phyloP scores from a whole-genome alignment of 2,329 filamentous ascomycete species.

The Akanthomyces lecanii region DNA sequence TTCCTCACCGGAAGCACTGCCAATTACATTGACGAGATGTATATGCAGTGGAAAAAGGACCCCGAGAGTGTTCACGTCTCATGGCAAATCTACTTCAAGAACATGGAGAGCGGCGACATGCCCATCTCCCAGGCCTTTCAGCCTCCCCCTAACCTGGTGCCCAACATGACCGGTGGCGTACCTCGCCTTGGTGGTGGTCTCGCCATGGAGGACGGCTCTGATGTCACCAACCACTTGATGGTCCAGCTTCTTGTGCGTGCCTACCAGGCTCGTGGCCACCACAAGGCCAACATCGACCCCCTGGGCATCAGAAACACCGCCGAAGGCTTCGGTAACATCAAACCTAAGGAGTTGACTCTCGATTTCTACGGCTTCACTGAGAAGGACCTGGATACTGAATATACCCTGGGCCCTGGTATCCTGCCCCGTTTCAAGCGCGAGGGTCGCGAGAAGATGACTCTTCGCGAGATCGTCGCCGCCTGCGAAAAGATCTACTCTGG shows the following conservation, averaged over 20 bases:
- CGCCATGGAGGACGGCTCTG: conserved; percentile 65
- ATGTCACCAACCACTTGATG: conserved; percentile 95
- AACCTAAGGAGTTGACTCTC: conserved; percentile 87
- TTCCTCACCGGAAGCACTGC: conserved; percentile 96
- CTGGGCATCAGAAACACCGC: conserved; percentile 75
- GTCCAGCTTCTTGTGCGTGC: conserved; percentile 95
- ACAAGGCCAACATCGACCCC: conserved; percentile 97
- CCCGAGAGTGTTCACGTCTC: conserved; percentile 92
- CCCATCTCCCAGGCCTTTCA: conserved; percentile 96
- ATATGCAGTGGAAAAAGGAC: conserved; percentile 93
- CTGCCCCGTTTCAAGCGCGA: conserved; percentile 89
- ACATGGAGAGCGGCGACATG: conserved; percentile 98
- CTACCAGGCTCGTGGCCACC: conserved; percentile 95
- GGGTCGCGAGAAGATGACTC: conserved; percentile 88
- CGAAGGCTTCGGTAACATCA: conserved; percentile 80
- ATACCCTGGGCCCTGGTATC: conserved; percentile 88
- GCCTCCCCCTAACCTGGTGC: conserved; percentile 87
- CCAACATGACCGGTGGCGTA: conserved; percentile 73
- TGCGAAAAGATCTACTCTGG: conserved; percentile 97
- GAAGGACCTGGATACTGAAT: conserved; percentile 88
- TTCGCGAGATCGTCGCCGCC: conserved; percentile 86
- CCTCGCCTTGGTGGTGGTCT: conserved; percentile 67
- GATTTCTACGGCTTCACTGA: conserved; percentile 95
- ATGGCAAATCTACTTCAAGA: conserved; percentile 99
- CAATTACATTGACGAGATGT: conserved; percentile 99